Conservation (phyloP, 1,284 basidiomycete species). For the Ceratobasidium papillatum region DNA sequence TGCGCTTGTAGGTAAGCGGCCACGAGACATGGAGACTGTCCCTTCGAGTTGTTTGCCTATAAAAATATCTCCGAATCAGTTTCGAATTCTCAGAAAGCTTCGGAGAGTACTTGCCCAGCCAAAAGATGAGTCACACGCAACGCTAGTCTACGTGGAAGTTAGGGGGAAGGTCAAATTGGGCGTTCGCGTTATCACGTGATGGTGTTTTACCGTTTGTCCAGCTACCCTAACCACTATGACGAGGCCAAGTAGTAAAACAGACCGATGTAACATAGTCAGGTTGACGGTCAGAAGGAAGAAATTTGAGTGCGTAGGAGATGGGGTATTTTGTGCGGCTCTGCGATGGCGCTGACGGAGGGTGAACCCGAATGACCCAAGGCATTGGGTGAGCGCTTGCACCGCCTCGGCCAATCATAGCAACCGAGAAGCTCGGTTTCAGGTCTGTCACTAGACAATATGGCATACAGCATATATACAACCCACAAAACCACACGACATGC, state of each 20-base stretch:
- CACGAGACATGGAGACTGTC: conserved; percentile 42
- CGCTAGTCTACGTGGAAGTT: conserved; percentile 20
- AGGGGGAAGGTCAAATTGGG: conserved; percentile 17
- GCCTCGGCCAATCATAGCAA: conserved; percentile 18
- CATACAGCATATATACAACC: too few species aligned
- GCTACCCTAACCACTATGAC: background rate
- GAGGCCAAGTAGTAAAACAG: background rate
- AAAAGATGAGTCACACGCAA: conserved; percentile 29
- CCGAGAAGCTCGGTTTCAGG: background rate
- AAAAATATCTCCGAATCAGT: background rate
- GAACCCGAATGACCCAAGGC: conserved; percentile 22
- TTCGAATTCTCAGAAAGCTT: background rate
- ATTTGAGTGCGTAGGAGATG: background rate
- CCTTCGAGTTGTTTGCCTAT: conserved; percentile 38
- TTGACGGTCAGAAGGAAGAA: background rate
- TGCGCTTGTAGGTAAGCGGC: conserved; percentile 41
- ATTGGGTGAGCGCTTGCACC: conserved; percentile 25
- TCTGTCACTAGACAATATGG: background rate
- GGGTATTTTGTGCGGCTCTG: conserved; percentile 11
- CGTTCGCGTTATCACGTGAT: conserved; percentile 32
- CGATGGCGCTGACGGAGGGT: background rate
- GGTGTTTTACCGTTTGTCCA: conserved; percentile 17
- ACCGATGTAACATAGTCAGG: background rate
- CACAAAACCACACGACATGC: background rate
- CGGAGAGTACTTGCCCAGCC: conserved; percentile 7